Base-by-base conservation (phyloP, 768 basidiomycete species). In the Phanerodontia chrysosporium region DNA sequence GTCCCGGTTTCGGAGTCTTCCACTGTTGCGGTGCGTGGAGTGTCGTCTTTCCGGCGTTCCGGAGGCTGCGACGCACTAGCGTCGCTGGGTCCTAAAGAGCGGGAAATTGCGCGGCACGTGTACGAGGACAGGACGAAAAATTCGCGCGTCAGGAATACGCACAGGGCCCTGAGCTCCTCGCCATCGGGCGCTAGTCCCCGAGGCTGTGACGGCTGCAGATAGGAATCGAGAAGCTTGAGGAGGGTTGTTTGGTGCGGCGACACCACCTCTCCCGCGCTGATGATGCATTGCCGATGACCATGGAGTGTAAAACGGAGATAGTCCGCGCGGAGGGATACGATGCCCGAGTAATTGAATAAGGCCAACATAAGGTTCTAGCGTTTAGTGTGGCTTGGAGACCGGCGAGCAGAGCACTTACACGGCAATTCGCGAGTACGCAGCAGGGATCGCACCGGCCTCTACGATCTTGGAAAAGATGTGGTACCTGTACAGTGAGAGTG, bases 161-260 rank as follows among this genome's bases (percentile, higher is more conserved):
- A 73, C 75, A 91, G 85, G 9, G 14, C 58, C 5, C 22, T 32
- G n/a, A 63, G 44, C 27, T 36, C 29, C 18, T 39, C 10, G 22
- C 52, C 29, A 36, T 24, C 36, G 2, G 45, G 13, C 21, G 9
- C 21, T 5, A 52, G 18, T 12, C 13, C 14, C 13, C 32, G 49
- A 1, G 30, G 21, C 35, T 60, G 52, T 2, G 59, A 35, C 22
- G 59, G 53, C 29, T 91, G 88, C 55, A 94, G 75, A 67, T 91
- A 88, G 1, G 92, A 89, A 69, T 96, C 95, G 13, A 95, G 75
- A 16, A 96, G 76, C 72, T 95, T 95, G 58, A 97, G 82, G 12
- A 96, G 74, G n/a, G 83, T 89, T 3, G 86, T 92, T 70, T 96
- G 95, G 64, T 89, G 86, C 0, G 93, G 91, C 5, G 90, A 84